phyloP scores from a whole-genome alignment of 2,329 filamentous ascomycete genomes.

The Sarocladium strictum region DNA sequence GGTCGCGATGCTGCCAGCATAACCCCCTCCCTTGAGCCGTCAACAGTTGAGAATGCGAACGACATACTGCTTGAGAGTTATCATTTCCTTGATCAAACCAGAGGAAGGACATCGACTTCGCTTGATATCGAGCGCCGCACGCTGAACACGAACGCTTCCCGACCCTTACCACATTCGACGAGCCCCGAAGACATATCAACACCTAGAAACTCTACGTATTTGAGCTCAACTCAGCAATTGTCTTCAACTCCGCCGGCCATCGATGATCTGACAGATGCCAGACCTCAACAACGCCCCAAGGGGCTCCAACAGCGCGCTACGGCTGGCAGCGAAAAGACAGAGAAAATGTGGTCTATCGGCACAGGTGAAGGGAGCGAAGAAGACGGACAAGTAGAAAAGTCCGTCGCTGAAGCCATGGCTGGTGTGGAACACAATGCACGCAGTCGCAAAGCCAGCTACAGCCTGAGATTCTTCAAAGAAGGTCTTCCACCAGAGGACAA shows the following conservation, averaged over 20 bases:
- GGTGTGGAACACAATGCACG: slow-evolving; percentile 57
- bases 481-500: slow-evolving; percentile 55
- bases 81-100: slow-evolving; percentile 23
- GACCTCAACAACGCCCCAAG: slow-evolving; percentile 27
- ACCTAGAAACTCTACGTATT: slow-evolving; percentile 16
- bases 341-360: slow-evolving; percentile 61
- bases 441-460: slow-evolving; percentile 63
- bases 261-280: slow-evolving; percentile 14
- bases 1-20: slow-evolving; percentile 23
- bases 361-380: slow-evolving; percentile 41
- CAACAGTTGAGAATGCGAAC: slow-evolving; percentile 26
- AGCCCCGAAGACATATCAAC: slow-evolving; percentile 22
- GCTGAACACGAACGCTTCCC: slow-evolving; percentile 10
- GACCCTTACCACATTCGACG: slow-evolving; percentile 13
- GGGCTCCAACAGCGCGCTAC: slow-evolving; percentile 36
- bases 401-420: slow-evolving; percentile 55
- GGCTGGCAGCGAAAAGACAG: slow-evolving; percentile 49
- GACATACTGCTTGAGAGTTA: slow-evolving; percentile 30
- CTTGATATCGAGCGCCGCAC: slow-evolving; percentile 28
- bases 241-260: slow-evolving; percentile 12
- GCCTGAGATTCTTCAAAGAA: slow-evolving; percentile 61
- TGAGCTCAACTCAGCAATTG: slow-evolving; percentile 12
- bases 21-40: slow-evolving; percentile 26
- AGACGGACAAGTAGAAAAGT: slow-evolving; percentile 57
- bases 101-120: slow-evolving; percentile 25